phyloP scores from a whole-genome alignment of 2,329 filamentous ascomycete genomes.

The Passalora sequoiae region DNA sequence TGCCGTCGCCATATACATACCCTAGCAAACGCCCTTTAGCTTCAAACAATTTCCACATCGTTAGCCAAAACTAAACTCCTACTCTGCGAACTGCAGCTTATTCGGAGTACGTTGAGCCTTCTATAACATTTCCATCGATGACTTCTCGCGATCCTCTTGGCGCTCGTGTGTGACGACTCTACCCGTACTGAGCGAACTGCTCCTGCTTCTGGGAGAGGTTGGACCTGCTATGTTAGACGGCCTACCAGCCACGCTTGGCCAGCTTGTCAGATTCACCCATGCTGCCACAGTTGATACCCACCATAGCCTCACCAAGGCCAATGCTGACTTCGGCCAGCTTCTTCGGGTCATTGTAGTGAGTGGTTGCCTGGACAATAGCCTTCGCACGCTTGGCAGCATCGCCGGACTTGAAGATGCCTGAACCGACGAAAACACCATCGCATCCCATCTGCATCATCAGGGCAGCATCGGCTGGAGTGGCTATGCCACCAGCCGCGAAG shows the following conservation, averaged over 20 bases:
- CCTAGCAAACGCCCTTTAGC: not conserved
- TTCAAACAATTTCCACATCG: not conserved
- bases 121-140: not conserved
- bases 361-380: slow-evolving; percentile 91
- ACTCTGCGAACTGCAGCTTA: slow-evolving; percentile 2
- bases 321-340: slow-evolving; percentile 81
- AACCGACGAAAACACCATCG: slow-evolving; percentile 95
- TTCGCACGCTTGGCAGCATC: slow-evolving; percentile 84
- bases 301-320: slow-evolving; percentile 95
- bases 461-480: slow-evolving; percentile 94
- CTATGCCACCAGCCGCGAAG: slow-evolving; percentile 97
- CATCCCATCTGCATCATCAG: slow-evolving; percentile 99
- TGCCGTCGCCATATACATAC: too few species aligned
- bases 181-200: slow-evolving; percentile 2
- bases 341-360: slow-evolving; percentile 80
- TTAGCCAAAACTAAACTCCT: slow-evolving; percentile 1
- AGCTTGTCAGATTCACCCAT: slow-evolving; percentile 78
- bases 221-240: slow-evolving; percentile 1
- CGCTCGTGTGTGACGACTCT: not conserved
- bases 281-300: slow-evolving; percentile 79
- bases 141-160: not conserved
- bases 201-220: slow-evolving; percentile 2
- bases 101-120: not conserved
- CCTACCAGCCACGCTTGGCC: slow-evolving; percentile 75
- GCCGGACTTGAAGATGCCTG: slow-evolving; percentile 94